Evolutionary conservation across 139 green algal species (phyloP), one percentile per base, ranked within the genome.

Genomic region (Picochlorum sp.): DNA sequence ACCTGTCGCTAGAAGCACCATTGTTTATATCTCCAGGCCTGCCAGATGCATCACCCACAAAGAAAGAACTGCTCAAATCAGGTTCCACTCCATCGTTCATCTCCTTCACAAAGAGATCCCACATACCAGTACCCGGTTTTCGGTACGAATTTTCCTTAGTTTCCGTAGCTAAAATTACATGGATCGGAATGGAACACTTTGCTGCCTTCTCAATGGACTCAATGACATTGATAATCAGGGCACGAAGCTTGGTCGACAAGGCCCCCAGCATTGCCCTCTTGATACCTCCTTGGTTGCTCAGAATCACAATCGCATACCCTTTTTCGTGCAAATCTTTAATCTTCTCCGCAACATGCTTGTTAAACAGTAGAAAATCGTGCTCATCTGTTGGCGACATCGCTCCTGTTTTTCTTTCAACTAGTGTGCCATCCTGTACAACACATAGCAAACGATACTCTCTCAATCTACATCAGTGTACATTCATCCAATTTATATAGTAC

Each of bases 391-490:
- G n/a, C 6, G 9, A 90, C 9, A 60, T 16, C 0, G 28, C 24
- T 2, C 55, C 59, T n/a, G 49, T 65, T 50, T 88, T 87, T 16
- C 33, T 69, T 12, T 64, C 64, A 6, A 87, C 66, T 25, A 93
- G 62, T 0, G 84, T 93, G 44, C 79, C 83, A 52, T 93, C 84
- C n/a, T n/a, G n/a, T n/a, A n/a, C n/a, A n/a, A n/a, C n/a, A n/a
- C n/a, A n/a, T n/a, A n/a, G n/a, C n/a, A n/a, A n/a, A n/a, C n/a
- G n/a, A n/a, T n/a, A n/a, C n/a, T n/a, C n/a, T n/a, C n/a, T n/a
- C n/a, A n/a, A n/a, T n/a, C n/a, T n/a, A n/a, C n/a, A 77, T 84
- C 16, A 1, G 35, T 56, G 24, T 14, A 56, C 26, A 20, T n/a
- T n/a, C n/a, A n/a, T n/a, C n/a, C n/a, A n/a, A n/a, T n/a, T n/a